These are phyloP conservation scores for Penicillium parvum DNA, from an alignment of 495 filamentous ascomycete species.

Conservation along the genomic window DNA sequence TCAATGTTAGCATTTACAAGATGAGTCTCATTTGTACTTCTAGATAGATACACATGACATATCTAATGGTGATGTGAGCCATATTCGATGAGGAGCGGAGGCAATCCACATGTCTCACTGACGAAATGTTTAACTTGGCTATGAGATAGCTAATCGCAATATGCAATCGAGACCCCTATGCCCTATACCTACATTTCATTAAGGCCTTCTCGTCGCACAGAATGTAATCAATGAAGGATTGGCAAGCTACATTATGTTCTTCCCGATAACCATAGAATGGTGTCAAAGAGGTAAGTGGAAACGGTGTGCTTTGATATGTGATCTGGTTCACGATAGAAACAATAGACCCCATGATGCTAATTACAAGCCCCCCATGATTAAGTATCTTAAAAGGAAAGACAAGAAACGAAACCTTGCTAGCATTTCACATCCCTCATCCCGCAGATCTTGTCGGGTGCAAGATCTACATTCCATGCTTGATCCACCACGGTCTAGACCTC, in stretches of 20 bases:
- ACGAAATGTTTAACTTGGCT: no score
- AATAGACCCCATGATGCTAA: constrained; percentile 6
- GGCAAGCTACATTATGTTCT: no score
- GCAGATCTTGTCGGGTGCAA: constrained; percentile 4
- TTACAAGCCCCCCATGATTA: constrained; percentile 18
- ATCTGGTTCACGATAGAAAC: constrained; percentile 13
- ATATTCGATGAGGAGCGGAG: no score
- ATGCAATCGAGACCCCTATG: no score
- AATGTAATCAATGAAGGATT: neutral
- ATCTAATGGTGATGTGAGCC: no score
- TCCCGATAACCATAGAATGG: constrained; percentile 5
- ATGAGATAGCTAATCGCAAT: no score
- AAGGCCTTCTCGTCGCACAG: neutral
- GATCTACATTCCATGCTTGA: no score
- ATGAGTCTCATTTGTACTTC: neutral
- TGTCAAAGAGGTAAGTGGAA: constrained; percentile 10
- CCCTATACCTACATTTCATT: no score
- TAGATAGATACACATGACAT: no score
- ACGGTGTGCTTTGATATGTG: constrained; percentile 26
- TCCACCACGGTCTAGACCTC: no score
- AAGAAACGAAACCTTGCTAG: constrained; percentile 11
- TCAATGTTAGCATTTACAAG: neutral
- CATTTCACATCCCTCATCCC: constrained; percentile 31
- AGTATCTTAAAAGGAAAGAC: constrained; percentile 13
- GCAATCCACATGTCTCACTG: no score